A percentile compares a stretch with the other conserved stretches of the same genome.
phyloP scores from a whole-genome alignment of 2,329 filamentous ascomycete genomes.

The Trichoderma sp. region DNA sequence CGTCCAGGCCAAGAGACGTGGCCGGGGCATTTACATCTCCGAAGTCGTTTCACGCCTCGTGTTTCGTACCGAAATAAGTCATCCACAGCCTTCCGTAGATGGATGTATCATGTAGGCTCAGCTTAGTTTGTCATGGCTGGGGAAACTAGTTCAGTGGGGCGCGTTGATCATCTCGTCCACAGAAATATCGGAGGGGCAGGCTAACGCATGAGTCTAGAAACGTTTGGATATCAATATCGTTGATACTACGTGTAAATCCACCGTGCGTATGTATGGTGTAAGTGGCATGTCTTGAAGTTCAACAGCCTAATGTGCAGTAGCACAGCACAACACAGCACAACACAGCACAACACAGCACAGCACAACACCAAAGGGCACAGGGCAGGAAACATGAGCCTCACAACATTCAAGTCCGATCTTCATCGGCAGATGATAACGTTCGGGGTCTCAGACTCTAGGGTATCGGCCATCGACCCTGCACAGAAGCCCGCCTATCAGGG shows the following conservation, averaged over 20 bases:
- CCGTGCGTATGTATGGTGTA: neutral
- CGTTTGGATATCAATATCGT: neutral
- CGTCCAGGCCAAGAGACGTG: neutral
- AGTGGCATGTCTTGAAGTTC: neutral
- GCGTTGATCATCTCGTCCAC: constrained; percentile 13
- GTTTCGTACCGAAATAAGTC: neutral
- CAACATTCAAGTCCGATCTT: constrained; percentile 1
- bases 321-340: neutral
- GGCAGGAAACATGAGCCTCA: neutral
- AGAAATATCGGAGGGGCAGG: neutral
- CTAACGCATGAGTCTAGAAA: constrained; percentile 10
- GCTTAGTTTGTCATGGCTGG: constrained; percentile 1
- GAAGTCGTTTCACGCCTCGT: neutral
- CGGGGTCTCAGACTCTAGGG: constrained; percentile 9
- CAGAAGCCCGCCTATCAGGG: constrained; percentile 7
- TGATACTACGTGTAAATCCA: neutral
- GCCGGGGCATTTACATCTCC: neutral
- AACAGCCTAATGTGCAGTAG: neutral
- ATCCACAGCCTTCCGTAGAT: neutral
- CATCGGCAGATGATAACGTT: constrained; percentile 12
- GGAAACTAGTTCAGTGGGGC: constrained; percentile 8
- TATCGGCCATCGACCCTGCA: neutral
- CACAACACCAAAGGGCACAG: neutral
- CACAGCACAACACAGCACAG: no score
- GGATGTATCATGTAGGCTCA: neutral